Evolutionary conservation across 1,139 yeast genomes (phyloP).

Genomic region (Yamadazyma siamensis): DNA sequence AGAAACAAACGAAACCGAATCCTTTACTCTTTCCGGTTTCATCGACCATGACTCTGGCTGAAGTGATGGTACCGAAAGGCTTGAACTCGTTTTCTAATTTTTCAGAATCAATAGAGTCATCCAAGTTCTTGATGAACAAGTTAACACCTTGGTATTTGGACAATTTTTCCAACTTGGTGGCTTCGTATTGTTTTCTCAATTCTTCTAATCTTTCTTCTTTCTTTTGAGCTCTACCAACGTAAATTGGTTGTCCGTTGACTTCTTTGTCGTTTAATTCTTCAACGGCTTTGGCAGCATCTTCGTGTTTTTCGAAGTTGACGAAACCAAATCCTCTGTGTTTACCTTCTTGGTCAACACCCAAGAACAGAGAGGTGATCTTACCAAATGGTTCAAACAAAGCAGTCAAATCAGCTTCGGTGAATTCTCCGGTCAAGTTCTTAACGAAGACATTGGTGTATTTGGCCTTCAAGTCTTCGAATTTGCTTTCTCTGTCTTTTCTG

Average conservation of each 20-base stretch:
- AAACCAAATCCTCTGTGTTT: conserved; percentile 96
- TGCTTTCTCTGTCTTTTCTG: conserved; percentile 92
- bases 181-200: conserved; percentile 93
- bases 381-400: conserved; percentile 76
- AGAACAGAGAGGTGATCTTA: conserved; percentile 75
- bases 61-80: conserved; percentile 92
- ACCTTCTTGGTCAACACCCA: conserved; percentile 83
- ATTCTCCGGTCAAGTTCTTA: conserved; percentile 79
- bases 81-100: conserved; percentile 88
- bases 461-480: conserved; percentile 87
- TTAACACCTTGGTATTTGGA: conserved; percentile 97
- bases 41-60: conserved; percentile 95
- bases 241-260: conserved; percentile 77
- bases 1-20: conserved; percentile 97
- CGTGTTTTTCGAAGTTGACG: conserved; percentile 86
- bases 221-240: conserved; percentile 99
- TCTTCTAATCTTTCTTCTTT: conserved; percentile 97
- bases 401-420: conserved; percentile 69
- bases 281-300: conserved; percentile 86
- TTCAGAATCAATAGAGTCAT: conserved; percentile 89
- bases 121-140: conserved; percentile 94
- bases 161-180: conserved; percentile 87
- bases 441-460: conserved; percentile 94
- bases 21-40: conserved; percentile 96
- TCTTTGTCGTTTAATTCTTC: conserved; percentile 89